Evolutionary conservation across 257 asterid genomes (phyloP).

Genomic region (Leptodermis oblonga): DNA sequence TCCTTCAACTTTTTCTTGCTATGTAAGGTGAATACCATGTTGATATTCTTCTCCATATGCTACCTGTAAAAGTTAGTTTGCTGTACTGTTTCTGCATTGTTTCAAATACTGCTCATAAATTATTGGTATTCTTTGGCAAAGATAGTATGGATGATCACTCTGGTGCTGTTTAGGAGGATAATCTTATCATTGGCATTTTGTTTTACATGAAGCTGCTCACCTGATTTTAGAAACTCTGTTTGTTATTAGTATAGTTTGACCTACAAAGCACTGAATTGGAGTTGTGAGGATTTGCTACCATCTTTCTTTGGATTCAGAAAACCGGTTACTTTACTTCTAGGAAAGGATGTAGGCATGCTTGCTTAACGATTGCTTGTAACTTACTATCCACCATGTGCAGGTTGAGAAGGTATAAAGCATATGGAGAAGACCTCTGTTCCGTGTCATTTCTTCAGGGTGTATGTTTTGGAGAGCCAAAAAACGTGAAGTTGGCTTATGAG

Average conservation of each 20-base stretch:
- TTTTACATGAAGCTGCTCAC: not conserved
- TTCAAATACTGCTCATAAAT: not conserved
- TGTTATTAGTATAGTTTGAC: not conserved
- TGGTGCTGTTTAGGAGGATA: not conserved
- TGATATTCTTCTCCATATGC: not conserved
- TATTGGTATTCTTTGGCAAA: not conserved
- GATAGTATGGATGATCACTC: not conserved
- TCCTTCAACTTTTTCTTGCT: constrained; percentile 2
- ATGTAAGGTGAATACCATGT: not conserved
- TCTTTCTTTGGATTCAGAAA: not conserved
- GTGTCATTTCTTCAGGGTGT: not conserved
- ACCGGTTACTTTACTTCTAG: no score
- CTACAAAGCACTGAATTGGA: not conserved
- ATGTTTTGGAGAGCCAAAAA: not conserved
- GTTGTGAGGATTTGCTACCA: not conserved
- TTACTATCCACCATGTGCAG: constrained; percentile 1
- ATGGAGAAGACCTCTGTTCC: constrained; percentile 1
- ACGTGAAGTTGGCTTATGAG: constrained; percentile 2
- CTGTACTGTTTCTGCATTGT: not conserved
- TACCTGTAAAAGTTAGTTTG: not conserved
- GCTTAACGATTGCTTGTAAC: not conserved
- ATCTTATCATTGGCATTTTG: not conserved
- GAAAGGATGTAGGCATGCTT: constrained; percentile 1
- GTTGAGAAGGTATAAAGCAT: not conserved
- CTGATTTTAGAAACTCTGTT: not conserved